Percentiles rank a stretch among this genome's conserved stretches.
Evolutionary conservation across 352 stramenopile species (phyloP).

Genomic region (Globisporangium nagaii): DNA sequence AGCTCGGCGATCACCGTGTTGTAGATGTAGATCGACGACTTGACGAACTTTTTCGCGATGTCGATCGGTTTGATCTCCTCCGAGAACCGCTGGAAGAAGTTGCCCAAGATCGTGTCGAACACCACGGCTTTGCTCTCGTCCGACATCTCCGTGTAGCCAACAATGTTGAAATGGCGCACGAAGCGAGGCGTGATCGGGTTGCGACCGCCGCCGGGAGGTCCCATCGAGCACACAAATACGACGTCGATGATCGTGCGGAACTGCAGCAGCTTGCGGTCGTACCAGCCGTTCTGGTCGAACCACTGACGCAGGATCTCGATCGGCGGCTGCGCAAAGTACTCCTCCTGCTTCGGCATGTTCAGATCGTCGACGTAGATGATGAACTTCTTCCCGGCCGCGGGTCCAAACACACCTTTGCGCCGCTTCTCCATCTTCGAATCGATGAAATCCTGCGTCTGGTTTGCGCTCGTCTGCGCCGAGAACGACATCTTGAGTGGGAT

Average conservation of each 20-base stretch:
- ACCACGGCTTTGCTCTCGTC: slow-evolving; percentile 79
- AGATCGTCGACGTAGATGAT: slow-evolving; percentile 94
- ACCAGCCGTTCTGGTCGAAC: slow-evolving; percentile 94
- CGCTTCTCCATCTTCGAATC: slow-evolving; percentile 93
- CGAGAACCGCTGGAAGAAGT: slow-evolving; percentile 63
- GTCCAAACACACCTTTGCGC: slow-evolving; percentile 90
- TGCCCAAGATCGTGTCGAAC: slow-evolving; percentile 76
- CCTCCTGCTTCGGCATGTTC: slow-evolving; percentile 94
- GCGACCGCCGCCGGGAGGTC: slow-evolving; percentile 65
- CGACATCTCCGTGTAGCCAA: slow-evolving; percentile 82
- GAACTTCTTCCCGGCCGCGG: slow-evolving; percentile 87
- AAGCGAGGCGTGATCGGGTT: slow-evolving; percentile 80
- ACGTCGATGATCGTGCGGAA: slow-evolving; percentile 92
- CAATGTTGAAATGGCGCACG: slow-evolving; percentile 82
- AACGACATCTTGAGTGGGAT: slow-evolving; percentile 91
- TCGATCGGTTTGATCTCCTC: slow-evolving; percentile 59
- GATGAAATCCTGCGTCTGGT: slow-evolving; percentile 93
- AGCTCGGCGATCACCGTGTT: slow-evolving; percentile 80
- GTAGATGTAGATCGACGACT: slow-evolving; percentile 76
- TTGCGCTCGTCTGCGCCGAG: slow-evolving; percentile 89
- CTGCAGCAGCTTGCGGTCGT: slow-evolving; percentile 89
- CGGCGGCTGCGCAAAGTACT: slow-evolving; percentile 92
- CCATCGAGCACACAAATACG: slow-evolving; percentile 81
- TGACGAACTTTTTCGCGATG: slow-evolving; percentile 55
- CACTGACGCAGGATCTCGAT: slow-evolving; percentile 94